phyloP scores from a whole-genome alignment of 2,329 filamentous ascomycete species.

The Fusarium robinianum region DNA sequence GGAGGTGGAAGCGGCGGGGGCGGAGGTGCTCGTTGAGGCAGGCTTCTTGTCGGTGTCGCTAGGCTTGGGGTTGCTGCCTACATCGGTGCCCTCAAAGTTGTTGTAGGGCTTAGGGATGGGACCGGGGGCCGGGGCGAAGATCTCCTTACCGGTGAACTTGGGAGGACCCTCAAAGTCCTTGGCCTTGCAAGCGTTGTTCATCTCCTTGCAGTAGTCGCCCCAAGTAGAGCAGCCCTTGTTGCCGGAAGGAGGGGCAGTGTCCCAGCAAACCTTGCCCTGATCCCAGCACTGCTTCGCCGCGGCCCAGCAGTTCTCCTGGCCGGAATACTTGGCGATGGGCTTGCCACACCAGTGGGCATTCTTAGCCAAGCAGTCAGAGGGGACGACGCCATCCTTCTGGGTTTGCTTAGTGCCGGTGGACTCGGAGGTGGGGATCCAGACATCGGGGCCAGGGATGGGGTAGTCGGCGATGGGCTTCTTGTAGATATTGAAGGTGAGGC shows the following conservation, averaged over 20 bases:
- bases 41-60: conserved; percentile 16
- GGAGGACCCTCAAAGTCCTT: conserved; percentile 55
- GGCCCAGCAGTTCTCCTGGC: conserved; percentile 64
- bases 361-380: conserved; percentile 61
- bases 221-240: conserved; percentile 62
- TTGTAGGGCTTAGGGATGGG: conserved; percentile 42
- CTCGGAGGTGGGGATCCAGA: conserved; percentile 50
- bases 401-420: conserved; percentile 25
- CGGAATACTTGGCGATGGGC: conserved; percentile 61
- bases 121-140: conserved; percentile 39
- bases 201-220: conserved; percentile 62
- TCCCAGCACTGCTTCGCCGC: conserved; percentile 59
- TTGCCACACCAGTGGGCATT: conserved; percentile 75
- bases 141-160: conserved; percentile 44
- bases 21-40: conserved; percentile 2
- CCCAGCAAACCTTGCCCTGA: conserved; percentile 65
- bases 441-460: conserved; percentile 59
- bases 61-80: conserved; percentile 19
- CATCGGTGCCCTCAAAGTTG: conserved; percentile 26
- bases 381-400: conserved; percentile 54
- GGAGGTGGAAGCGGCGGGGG: conserved; percentile 6
- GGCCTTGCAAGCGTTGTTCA: conserved; percentile 50
- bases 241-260: conserved; percentile 62
- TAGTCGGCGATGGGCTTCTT: conserved; percentile 49
- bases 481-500: conserved; percentile 70